phyloP scores from a whole-genome alignment of 148 eudicot genomes.

The Diospyros kaki region DNA sequence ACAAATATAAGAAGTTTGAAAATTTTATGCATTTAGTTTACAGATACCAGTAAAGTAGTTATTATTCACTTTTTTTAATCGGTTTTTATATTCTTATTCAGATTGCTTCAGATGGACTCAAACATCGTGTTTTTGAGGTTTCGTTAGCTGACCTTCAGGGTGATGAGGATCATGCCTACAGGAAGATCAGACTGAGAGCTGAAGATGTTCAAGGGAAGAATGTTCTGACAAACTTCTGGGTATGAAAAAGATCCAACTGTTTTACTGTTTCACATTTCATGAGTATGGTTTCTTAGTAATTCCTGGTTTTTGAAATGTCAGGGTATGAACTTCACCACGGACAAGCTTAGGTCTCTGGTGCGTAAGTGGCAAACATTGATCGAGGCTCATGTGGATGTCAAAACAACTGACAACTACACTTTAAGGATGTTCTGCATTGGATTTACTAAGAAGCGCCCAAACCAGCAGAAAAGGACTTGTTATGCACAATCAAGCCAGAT shows the following conservation, averaged over 20 bases:
- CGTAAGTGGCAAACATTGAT: slow-evolving; percentile 29
- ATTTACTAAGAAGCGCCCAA: slow-evolving; percentile 22
- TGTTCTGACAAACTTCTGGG: slow-evolving; percentile 27
- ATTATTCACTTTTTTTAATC: no score
- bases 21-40: no score
- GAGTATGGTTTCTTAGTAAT: not conserved
- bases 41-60: no score
- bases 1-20: no score
- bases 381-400: slow-evolving; percentile 30
- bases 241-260: not conserved
- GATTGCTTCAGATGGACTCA: slow-evolving; percentile 66
- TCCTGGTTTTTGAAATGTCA: slow-evolving; percentile 1
- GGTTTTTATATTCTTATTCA: slow-evolving; percentile 10
- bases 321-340: slow-evolving; percentile 28
- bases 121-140: slow-evolving; percentile 51
- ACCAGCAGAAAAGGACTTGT: slow-evolving; percentile 26
- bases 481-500: slow-evolving; percentile 29
- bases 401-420: slow-evolving; percentile 20
- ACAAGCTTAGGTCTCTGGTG: slow-evolving; percentile 27
- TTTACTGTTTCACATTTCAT: no score
- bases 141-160: slow-evolving; percentile 45
- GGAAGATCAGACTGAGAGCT: slow-evolving; percentile 28
- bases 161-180: slow-evolving; percentile 26
- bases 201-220: slow-evolving; percentile 26
- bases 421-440: slow-evolving; percentile 28